Conservation (phyloP, 768 basidiomycete species). For the Tylopilus balloui region DNA sequence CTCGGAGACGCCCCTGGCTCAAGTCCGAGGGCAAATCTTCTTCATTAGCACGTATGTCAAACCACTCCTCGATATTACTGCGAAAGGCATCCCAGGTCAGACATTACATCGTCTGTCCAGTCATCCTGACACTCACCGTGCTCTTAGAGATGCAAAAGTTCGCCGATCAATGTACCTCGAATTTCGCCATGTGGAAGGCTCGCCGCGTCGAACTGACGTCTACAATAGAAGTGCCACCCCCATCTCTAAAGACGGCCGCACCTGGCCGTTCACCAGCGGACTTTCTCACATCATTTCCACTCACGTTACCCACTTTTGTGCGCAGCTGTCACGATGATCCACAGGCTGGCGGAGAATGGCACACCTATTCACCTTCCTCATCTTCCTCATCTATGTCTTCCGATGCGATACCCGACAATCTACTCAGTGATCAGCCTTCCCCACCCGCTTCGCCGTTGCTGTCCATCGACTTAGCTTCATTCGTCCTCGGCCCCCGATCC, state of each 20-base stretch:
- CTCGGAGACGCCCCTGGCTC: slow-evolving; percentile 49
- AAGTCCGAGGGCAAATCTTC: slow-evolving; percentile 81
- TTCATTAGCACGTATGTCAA: slow-evolving; percentile 82
- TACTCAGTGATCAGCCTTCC: slow-evolving; percentile 19
- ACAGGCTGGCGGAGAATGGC: slow-evolving; percentile 23
- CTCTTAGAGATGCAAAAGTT: slow-evolving; percentile 62
- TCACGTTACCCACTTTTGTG: slow-evolving; percentile 49
- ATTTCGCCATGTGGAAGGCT: slow-evolving; percentile 65
- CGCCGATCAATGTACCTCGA: slow-evolving; percentile 60
- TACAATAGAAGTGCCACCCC: slow-evolving; percentile 6
- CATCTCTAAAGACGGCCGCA: slow-evolving; percentile 11
- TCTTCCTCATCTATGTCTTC: slow-evolving; percentile 30
- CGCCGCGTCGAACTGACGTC: slow-evolving; percentile 40
- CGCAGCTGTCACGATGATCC: slow-evolving; percentile 25
- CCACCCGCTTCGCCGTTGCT: slow-evolving; percentile 28
- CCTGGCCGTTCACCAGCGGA: slow-evolving; percentile 37
- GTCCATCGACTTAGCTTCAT: slow-evolving; percentile 26
- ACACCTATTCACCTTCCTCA: slow-evolving; percentile 27
- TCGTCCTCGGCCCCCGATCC: slow-evolving; percentile 24
- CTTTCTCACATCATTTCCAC: slow-evolving; percentile 51
- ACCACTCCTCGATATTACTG: slow-evolving; percentile 76
- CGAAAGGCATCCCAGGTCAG: slow-evolving; percentile 70
- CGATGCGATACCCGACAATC: slow-evolving; percentile 24
- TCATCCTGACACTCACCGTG: slow-evolving; percentile 9
- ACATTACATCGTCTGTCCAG: not conserved